Base-by-base conservation (phyloP, 768 basidiomycete species). In the Lyophyllum semitale region DNA sequence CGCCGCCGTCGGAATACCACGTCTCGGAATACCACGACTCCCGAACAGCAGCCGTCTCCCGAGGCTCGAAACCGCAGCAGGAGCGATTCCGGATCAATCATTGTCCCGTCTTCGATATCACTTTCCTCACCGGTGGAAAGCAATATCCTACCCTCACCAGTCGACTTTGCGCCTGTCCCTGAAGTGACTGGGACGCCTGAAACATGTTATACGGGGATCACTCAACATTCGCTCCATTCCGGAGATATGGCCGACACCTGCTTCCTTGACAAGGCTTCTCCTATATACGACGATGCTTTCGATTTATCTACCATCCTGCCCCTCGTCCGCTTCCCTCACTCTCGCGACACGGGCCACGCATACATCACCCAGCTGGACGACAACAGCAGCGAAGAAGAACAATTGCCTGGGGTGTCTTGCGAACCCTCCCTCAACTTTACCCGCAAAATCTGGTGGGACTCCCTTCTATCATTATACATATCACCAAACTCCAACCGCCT, bases 371-470 rank as follows among this genome's bases (percentile, higher is more conserved):
- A 54, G 51, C 62, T 59, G 59, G 69, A 62, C 47, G 55, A 60
- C 12, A 51, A 64, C 18, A 58, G 51, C 18, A 48, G 54, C 25
- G 64, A 67, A 30, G 59, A 66, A 20, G 55, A 60, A 15, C 59
- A 62, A 8, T 53, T 44, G 38, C 48, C 54, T n/a, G 67, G 68
- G 37, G 81, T 85, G n/a, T 66, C 63, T 6, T 64, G 72, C 43
- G 81, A 84, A 57, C 89, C 89, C 7, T 87, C 87, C 8, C 70
- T 88, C 33, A 77, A 80, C 45, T 89, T 88, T 67, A 74, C 77
- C 17, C 86, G 88, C 47, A 84, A 87, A 72, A 84, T 83, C 22
- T 91, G 90, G 90, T 92, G 87, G 85, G 91, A 91, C 63, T 83
- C 80, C 4, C 75, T 91, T 17, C 69, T 89, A 32, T 71, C 73